A percentile compares a stretch with the other conserved stretches of the same genome.
Evolutionary conservation across 192 early-diverging fungal genomes (phyloP).

Genomic region (Obelidium mucronatum): DNA sequence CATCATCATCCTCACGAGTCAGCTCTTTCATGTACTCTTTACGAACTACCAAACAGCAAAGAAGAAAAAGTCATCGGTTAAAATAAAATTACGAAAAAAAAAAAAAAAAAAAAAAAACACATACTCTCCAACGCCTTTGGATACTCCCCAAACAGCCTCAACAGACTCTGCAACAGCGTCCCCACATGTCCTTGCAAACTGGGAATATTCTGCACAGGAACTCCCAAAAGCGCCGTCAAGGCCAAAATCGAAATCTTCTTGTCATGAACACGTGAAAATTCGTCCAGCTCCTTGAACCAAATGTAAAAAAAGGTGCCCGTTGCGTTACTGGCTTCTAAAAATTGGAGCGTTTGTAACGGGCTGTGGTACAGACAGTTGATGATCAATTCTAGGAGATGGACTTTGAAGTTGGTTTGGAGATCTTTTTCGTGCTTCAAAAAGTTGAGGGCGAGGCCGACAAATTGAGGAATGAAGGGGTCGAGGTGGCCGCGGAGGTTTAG

Average conservation of each 20-base stretch:
- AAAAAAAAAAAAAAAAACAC: not conserved
- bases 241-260: conserved; percentile 40
- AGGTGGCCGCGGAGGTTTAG: conserved; percentile 83
- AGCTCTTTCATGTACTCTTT: conserved; percentile 25
- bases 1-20: conserved; percentile 29
- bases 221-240: conserved; percentile 19
- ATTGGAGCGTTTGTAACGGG: conserved; percentile 20
- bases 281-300: conserved; percentile 37
- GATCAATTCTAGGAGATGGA: conserved; percentile 25
- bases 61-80: not conserved
- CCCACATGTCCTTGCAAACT: conserved; percentile 26
- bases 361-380: conserved; percentile 38
- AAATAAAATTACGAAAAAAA: not conserved
- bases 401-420: conserved; percentile 30
- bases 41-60: not conserved
- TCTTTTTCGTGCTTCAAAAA: conserved; percentile 32
- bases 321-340: conserved; percentile 19
- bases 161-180: conserved; percentile 13
- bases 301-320: conserved; percentile 32
- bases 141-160: conserved; percentile 30
- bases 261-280: conserved; percentile 38
- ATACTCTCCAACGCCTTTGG: conserved; percentile 30
- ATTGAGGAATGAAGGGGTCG: conserved; percentile 60
- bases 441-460: conserved; percentile 31
- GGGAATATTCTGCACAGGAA: conserved; percentile 28